These are phyloP conservation scores for Capillidium rhysosporum DNA, from an alignment of 371 early-diverging fungal genomes.

Conservation along the genomic window DNA sequence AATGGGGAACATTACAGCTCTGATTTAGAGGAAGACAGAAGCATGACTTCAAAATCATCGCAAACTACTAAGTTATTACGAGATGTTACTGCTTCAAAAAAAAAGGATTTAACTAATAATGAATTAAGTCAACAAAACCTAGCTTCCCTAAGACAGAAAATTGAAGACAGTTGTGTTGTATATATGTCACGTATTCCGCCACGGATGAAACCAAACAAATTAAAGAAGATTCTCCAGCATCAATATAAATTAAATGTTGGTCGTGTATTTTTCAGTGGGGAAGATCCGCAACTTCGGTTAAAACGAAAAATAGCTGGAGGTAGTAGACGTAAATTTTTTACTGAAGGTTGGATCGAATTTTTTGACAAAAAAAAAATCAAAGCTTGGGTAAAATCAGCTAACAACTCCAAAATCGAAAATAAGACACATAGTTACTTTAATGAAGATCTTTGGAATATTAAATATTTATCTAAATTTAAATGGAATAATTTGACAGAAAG, in stretches of 20 bases:
- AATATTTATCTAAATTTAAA: slow-evolving; percentile 88
- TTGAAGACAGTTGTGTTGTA: slow-evolving; percentile 64
- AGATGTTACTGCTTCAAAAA: no score
- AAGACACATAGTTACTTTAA: slow-evolving; percentile 63
- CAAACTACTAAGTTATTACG: no score
- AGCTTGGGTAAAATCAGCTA: slow-evolving; percentile 46
- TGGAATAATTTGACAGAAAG: slow-evolving; percentile 91
- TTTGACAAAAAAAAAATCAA: slow-evolving; percentile 70
- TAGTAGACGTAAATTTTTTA: slow-evolving; percentile 58
- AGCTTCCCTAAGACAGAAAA: slow-evolving; percentile 38
- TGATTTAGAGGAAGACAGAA: no score
- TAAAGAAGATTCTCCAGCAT: slow-evolving; percentile 43
- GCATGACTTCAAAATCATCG: no score
- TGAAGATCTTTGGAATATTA: slow-evolving; percentile 90
- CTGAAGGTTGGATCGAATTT: slow-evolving; percentile 97
- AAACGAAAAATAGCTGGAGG: slow-evolving; percentile 47
- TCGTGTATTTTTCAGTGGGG: slow-evolving; percentile 68
- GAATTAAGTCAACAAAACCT: slow-evolving; percentile 19
- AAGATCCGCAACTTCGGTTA: slow-evolving; percentile 34
- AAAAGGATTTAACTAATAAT: no score
- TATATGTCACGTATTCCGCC: slow-evolving; percentile 83
- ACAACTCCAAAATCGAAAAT: slow-evolving; percentile 61
- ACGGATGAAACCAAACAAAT: slow-evolving; percentile 65
- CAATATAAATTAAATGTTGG: slow-evolving; percentile 52
- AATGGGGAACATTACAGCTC: no score